Conservation (phyloP, 2,329 filamentous ascomycete species). For the Sclerotinia sclerotiorum region DNA sequence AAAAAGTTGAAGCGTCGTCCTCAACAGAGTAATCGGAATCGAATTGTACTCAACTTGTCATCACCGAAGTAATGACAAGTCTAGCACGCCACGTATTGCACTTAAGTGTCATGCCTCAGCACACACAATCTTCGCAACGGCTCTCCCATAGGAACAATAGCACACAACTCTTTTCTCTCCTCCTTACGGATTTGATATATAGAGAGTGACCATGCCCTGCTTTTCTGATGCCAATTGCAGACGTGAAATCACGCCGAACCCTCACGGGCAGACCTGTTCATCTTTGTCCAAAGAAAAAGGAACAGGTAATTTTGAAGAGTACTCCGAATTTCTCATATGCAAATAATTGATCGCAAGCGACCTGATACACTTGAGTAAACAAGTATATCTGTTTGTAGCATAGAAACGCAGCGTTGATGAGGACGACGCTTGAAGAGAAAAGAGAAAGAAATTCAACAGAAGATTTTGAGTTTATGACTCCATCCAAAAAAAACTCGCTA, state of each 20-base stretch:
- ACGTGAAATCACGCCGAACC: slow-evolving; percentile 79
- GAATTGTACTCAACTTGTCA: slow-evolving; percentile 40
- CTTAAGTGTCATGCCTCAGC: slow-evolving; percentile 70
- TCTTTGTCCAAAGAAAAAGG: slow-evolving; percentile 47
- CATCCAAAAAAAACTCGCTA: slow-evolving; percentile 1
- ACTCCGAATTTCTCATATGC: slow-evolving; percentile 99
- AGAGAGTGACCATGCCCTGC: slow-evolving; percentile 54
- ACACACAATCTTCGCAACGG: slow-evolving; percentile 91
- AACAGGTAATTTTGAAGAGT: slow-evolving; percentile 68
- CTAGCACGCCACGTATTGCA: slow-evolving; percentile 88
- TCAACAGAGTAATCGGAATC: slow-evolving; percentile 45
- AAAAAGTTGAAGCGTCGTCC: slow-evolving; percentile 40
- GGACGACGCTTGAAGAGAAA: slow-evolving; percentile 63
- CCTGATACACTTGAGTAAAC: slow-evolving; percentile 38
- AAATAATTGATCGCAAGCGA: slow-evolving; percentile 32
- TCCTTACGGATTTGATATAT: slow-evolving; percentile 33
- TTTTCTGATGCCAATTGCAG: slow-evolving; percentile 94
- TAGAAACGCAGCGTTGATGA: slow-evolving; percentile 94
- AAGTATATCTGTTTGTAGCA: slow-evolving; percentile 72
- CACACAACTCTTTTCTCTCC: slow-evolving; percentile 43
- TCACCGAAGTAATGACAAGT: slow-evolving; percentile 33
- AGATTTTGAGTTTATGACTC: slow-evolving; percentile 5
- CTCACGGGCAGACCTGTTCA: slow-evolving; percentile 72
- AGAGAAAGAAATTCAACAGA: slow-evolving; percentile 11
- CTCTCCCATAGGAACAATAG: slow-evolving; percentile 75